phyloP scores from a whole-genome alignment of 352 stramenopile species.

The Pythium scleroteichum region DNA sequence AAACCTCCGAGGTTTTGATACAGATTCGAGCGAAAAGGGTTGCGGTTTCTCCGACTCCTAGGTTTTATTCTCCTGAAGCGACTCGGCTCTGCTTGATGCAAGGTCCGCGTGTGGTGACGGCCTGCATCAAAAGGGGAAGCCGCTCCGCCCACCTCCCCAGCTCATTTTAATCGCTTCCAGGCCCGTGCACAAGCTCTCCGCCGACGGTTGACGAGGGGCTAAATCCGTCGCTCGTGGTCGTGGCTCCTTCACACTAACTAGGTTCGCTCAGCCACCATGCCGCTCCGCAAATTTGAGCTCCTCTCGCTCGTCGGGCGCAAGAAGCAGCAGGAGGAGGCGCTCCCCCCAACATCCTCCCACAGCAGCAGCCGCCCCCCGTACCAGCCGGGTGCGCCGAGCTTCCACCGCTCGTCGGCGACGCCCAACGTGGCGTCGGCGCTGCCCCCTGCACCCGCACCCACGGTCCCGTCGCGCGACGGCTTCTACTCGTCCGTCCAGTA shows the following conservation, averaged over 20 bases:
- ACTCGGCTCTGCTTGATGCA: neutral
- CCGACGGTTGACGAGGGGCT: too few species aligned
- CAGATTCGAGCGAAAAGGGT: too few species aligned
- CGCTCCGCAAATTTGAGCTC: constrained; percentile 52
- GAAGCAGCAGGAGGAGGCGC: constrained; percentile 43
- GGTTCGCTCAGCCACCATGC: constrained; percentile 9
- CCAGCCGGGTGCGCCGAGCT: constrained; percentile 2
- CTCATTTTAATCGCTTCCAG: constrained; percentile 30
- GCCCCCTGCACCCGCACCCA: constrained; percentile 6
- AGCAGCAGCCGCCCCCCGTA: constrained; percentile 16
- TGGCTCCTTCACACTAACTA: neutral
- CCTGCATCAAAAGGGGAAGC: too few species aligned
- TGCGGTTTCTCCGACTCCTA: too few species aligned
- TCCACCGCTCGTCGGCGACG: constrained; percentile 13
- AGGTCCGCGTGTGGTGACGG: neutral
- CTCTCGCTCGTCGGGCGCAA: constrained; percentile 65
- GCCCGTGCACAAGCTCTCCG: constrained; percentile 2
- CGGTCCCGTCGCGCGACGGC: constrained; percentile 15
- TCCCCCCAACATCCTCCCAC: constrained; percentile 18
- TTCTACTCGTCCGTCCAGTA: constrained; percentile 46
- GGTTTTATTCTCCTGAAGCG: neutral
- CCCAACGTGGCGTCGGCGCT: neutral
- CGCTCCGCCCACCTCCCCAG: constrained; percentile 3
- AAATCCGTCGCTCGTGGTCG: neutral
- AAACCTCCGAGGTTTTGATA: too few species aligned